phyloP scores from a whole-genome alignment of 306 rosid species.

The Quercus berberidifolia region DNA sequence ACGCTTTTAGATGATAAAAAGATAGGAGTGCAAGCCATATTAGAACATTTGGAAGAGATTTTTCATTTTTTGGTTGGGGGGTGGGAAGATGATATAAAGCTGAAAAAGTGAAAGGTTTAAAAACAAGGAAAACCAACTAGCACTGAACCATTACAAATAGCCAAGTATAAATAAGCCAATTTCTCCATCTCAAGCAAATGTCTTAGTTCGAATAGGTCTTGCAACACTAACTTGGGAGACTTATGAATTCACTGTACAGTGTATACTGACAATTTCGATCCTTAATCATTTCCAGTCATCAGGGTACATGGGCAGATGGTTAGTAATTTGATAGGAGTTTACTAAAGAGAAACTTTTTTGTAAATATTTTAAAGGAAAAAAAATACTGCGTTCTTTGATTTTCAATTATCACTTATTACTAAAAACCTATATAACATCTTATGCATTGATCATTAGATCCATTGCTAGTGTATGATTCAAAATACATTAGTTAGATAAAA shows the following conservation, averaged over 20 bases:
- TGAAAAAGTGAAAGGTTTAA: neutral
- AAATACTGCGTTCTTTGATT: neutral
- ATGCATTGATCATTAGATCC: neutral
- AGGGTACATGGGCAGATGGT: neutral
- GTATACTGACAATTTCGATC: neutral
- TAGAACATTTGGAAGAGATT: neutral
- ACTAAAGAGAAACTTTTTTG: neutral
- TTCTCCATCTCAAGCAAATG: neutral
- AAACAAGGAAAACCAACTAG: neutral
- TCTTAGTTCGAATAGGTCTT: neutral
- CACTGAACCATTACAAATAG: neutral
- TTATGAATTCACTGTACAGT: neutral
- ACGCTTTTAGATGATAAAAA: slow-evolving; percentile 1
- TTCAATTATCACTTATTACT: neutral
- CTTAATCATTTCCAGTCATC: neutral
- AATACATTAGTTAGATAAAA: neutral
- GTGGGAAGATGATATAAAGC: neutral
- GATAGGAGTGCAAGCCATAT: neutral
- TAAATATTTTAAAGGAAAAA: neutral
- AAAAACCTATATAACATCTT: neutral
- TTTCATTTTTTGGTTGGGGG: too few species aligned
- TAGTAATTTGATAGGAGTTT: neutral
- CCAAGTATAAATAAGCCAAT: neutral
- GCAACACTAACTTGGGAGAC: neutral
- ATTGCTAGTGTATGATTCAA: neutral